These are phyloP conservation scores for Corymbia citriodora DNA, from an alignment of 441 rosid genomes.

Conservation along the genomic window DNA sequence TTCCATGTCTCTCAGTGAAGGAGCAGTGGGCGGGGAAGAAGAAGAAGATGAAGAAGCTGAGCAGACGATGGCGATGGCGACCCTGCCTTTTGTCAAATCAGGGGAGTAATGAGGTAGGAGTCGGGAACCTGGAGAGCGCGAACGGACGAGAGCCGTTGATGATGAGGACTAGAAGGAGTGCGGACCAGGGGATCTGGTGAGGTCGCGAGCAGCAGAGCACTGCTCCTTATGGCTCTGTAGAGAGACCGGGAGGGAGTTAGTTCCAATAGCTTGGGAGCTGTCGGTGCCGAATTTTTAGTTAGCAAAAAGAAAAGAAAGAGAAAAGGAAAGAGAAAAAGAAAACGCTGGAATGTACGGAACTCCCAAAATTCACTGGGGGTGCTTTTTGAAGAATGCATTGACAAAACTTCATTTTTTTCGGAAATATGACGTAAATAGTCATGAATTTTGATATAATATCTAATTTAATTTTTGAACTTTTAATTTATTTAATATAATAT, in stretches of 20 bases:
- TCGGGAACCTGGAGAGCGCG: not conserved
- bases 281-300: not conserved
- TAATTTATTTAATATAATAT: no score
- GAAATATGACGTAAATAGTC: no score
- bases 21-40: not conserved
- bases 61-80: not conserved
- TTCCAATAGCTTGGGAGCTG: not conserved
- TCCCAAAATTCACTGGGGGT: not conserved
- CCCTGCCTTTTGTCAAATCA: not conserved
- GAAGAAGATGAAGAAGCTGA: not conserved
- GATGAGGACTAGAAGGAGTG: not conserved
- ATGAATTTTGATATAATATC: no score
- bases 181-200: not conserved
- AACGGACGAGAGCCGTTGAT: not conserved
- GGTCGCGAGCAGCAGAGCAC: not conserved
- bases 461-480: no score
- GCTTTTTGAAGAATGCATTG: not conserved
- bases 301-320: not conserved
- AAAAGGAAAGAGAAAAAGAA: not conserved
- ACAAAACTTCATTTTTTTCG: not conserved
- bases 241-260: not conserved
- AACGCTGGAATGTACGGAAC: not conserved
- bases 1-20: slow-evolving; percentile 12
- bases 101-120: not conserved
- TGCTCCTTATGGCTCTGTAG: not conserved